Evolutionary conservation across 1,284 basidiomycete species (phyloP).

Genomic region (Cryptococcus jaspeensis): DNA sequence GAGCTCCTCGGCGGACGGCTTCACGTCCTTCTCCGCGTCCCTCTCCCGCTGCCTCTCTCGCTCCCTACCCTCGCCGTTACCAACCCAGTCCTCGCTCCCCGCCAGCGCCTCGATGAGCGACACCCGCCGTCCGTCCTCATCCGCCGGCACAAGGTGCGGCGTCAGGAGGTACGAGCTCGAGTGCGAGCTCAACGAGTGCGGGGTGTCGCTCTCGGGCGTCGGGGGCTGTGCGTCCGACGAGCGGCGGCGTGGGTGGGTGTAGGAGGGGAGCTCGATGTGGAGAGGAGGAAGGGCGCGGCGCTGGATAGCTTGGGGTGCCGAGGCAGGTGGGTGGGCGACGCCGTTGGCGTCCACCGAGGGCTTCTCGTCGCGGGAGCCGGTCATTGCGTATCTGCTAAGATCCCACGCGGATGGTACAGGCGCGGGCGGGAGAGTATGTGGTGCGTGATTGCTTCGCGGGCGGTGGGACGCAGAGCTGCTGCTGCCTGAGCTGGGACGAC

Average conservation of each 20-base stretch:
- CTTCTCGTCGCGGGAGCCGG: constrained; percentile 14
- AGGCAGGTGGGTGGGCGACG: not conserved
- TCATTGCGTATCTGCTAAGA: constrained; percentile 22
- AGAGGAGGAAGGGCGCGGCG: constrained; percentile 1
- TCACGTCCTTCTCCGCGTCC: no score
- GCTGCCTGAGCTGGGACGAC: not conserved
- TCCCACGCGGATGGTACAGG: constrained; percentile 9
- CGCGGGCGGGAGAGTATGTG: constrained; percentile 6
- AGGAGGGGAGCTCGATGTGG: not conserved
- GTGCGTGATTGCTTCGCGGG: not conserved
- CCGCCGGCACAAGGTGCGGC: no score
- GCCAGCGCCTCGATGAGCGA: no score
- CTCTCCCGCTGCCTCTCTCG: no score
- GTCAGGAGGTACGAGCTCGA: no score
- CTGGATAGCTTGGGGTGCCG: no score
- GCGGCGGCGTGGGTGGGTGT: not conserved
- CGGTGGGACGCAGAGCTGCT: not conserved
- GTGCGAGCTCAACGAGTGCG: not conserved
- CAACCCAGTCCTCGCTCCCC: no score
- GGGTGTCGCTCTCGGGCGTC: constrained; percentile 8
- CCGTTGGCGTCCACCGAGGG: constrained; percentile 6
- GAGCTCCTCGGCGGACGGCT: no score
- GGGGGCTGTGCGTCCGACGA: not conserved
- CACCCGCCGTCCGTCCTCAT: no score
- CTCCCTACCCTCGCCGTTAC: no score